Percentiles rank a stretch among this genome's conserved stretches.
Evolutionary conservation across 1,284 basidiomycete genomes (phyloP).

Genomic region (Afroboletus lepidellus): DNA sequence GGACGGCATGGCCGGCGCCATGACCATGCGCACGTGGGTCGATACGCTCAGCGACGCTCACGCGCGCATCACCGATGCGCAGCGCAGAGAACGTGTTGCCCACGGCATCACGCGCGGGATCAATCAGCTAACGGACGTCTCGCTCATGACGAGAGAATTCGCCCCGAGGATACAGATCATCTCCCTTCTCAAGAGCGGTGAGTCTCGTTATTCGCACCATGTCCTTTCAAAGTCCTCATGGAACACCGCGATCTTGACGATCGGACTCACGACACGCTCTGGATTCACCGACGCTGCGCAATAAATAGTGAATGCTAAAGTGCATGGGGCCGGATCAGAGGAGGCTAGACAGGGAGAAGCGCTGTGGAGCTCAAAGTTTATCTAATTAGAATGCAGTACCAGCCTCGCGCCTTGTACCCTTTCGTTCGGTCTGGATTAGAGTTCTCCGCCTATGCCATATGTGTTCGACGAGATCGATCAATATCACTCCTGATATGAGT

Average conservation of each 20-base stretch:
- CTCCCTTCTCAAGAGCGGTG: conserved; percentile 47
- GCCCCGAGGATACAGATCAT: conserved; percentile 51
- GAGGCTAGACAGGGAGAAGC: conserved; percentile 48
- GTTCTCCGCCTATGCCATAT: background rate
- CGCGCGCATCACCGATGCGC: conserved; percentile 17
- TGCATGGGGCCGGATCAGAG: conserved; percentile 47
- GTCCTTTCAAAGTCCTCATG: background rate
- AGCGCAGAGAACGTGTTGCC: conserved; percentile 40
- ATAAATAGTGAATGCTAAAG: conserved; percentile 44
- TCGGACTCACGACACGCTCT: background rate
- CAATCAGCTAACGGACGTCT: conserved; percentile 45
- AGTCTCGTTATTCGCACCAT: conserved; percentile 16
- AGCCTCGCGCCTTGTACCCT: background rate
- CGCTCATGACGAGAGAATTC: conserved; percentile 49
- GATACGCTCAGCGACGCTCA: conserved; percentile 43
- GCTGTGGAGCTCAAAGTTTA: conserved; percentile 49
- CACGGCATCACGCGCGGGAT: conserved; percentile 47
- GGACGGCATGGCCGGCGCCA: conserved; percentile 51
- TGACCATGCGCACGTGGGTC: conserved; percentile 55
- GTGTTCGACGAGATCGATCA: conserved; percentile 13
- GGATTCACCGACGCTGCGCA: background rate
- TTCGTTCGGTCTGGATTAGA: conserved; percentile 7
- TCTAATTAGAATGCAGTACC: conserved; percentile 23
- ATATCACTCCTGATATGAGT: conserved; percentile 2
- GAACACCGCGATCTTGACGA: background rate